These are phyloP conservation scores for Salix arbutifolia DNA, from an alignment of 345 rosid species.

Conservation along the genomic window DNA sequence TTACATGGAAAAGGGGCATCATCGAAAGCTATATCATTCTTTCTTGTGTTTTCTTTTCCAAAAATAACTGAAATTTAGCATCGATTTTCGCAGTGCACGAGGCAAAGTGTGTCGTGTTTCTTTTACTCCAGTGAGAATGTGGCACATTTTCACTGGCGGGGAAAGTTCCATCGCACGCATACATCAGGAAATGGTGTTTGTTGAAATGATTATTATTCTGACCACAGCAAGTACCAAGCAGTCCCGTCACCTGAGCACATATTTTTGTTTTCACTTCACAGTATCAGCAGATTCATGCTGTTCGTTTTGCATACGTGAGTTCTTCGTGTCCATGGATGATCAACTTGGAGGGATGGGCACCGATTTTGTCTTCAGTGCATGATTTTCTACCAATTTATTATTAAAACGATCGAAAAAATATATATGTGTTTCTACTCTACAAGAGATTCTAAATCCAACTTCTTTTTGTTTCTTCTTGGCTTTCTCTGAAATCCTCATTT, in stretches of 20 bases:
- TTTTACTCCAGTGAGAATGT: not conserved
- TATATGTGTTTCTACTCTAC: no score
- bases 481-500: slow-evolving; percentile 1
- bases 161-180: slow-evolving; percentile 15
- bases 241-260: not conserved
- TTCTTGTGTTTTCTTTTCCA: slow-evolving; percentile 6
- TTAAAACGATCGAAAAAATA: no score
- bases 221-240: slow-evolving; percentile 4
- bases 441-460: not conserved
- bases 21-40: slow-evolving; percentile 1
- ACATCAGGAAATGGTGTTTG: not conserved
- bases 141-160: not conserved
- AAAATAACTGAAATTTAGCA: slow-evolving; percentile 4
- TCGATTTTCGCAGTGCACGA: not conserved
- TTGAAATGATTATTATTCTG: slow-evolving; percentile 4
- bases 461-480: not conserved
- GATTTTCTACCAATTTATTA: not conserved
- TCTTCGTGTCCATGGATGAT: not conserved
- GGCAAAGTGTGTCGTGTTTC: not conserved
- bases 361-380: not conserved
- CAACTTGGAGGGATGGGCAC: not conserved
- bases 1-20: slow-evolving; percentile 6
- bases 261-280: not conserved
- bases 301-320: not conserved
- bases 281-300: not conserved